Conservation (phyloP, 345 rosid species). For the Cardamine resedifolia region DNA sequence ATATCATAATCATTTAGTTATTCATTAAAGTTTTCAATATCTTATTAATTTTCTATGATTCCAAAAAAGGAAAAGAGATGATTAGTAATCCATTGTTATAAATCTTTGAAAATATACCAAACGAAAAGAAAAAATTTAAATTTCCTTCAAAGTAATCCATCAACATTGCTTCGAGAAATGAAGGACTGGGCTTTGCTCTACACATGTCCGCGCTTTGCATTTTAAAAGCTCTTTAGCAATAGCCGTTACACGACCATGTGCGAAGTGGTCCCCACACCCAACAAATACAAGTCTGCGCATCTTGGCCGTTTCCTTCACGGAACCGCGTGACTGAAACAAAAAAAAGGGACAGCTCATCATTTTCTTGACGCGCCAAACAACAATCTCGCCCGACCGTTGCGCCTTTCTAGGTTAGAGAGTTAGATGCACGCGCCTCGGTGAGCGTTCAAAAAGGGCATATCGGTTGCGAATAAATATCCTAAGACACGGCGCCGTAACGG, state of each 20-base stretch:
- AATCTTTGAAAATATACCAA: background rate
- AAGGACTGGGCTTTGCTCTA: background rate
- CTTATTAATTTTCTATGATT: background rate
- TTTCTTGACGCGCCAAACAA: slow-evolving; percentile 25
- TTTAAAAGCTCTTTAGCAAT: background rate
- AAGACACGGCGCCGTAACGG: slow-evolving; percentile 33
- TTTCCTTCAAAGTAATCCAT: too few relatives aligned
- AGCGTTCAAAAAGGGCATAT: background rate
- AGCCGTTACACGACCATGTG: slow-evolving; percentile 38
- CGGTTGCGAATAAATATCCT: slow-evolving; percentile 11
- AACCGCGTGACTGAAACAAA: slow-evolving; percentile 32
- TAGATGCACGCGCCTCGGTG: slow-evolving; percentile 24
- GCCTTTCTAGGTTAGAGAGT: background rate
- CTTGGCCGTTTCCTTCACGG: slow-evolving; percentile 31
- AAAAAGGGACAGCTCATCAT: slow-evolving; percentile 28
- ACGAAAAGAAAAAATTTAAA: too few relatives aligned
- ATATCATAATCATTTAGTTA: background rate
- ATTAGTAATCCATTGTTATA: background rate
- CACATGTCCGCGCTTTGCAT: background rate
- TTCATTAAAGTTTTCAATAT: background rate
- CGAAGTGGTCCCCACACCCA: slow-evolving; percentile 16
- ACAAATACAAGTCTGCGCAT: slow-evolving; percentile 22
- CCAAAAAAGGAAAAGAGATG: background rate
- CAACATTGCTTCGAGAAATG: background rate
- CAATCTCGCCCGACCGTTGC: slow-evolving; percentile 25